Conservation (phyloP, 352 stramenopile genomes). For the Aphanomyces stellatus region DNA sequence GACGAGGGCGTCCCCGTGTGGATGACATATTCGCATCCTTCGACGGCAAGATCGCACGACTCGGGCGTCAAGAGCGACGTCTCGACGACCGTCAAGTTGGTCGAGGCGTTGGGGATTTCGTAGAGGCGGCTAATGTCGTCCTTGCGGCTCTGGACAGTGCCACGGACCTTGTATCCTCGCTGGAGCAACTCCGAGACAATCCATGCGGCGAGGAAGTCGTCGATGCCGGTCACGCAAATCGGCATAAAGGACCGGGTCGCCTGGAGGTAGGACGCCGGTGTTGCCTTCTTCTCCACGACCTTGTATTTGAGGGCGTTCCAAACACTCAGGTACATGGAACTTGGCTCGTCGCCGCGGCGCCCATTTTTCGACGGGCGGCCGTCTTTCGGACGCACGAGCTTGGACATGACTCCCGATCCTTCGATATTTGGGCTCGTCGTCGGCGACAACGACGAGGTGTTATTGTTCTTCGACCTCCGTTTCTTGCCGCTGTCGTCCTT, state of each 20-base stretch:
- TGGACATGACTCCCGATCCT: neutral
- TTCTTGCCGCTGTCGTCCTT: neutral
- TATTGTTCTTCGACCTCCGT: neutral
- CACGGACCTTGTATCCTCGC: constrained; percentile 20
- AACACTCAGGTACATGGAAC: constrained; percentile 66
- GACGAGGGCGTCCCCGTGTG: constrained; percentile 20
- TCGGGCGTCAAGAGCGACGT: constrained; percentile 19
- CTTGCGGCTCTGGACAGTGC: constrained; percentile 13
- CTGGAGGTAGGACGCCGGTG: constrained; percentile 31
- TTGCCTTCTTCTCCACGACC: constrained; percentile 33
- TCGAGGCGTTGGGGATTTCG: constrained; percentile 8
- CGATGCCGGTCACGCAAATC: constrained; percentile 13
- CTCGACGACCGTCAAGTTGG: constrained; percentile 17
- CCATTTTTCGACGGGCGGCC: neutral
- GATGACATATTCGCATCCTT: constrained; percentile 22
- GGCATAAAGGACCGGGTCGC: constrained; percentile 40
- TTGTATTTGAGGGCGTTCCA: constrained; percentile 75
- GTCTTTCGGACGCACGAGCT: neutral
- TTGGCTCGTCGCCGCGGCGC: neutral
- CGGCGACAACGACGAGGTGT: neutral
- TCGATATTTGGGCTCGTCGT: neutral
- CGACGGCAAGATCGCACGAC: constrained; percentile 19
- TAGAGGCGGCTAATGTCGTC: constrained; percentile 13
- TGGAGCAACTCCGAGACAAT: constrained; percentile 18
- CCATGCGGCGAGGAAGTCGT: constrained; percentile 16